phyloP scores from a whole-genome alignment of 1,284 basidiomycete genomes.

The Tetrapyrgos nigripes region DNA sequence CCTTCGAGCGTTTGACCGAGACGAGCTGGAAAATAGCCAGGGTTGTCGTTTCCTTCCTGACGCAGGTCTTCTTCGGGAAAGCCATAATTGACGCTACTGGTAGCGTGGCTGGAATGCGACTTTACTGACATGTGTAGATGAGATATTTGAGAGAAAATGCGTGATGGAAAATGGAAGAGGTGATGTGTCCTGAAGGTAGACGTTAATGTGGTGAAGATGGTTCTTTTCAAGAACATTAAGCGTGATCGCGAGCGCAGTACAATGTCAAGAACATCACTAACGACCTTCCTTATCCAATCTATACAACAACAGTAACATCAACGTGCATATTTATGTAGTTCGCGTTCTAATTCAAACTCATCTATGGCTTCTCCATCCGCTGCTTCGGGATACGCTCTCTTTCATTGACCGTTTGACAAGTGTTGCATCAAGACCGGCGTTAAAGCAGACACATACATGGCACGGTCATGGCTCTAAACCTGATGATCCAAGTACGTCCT shows the following conservation, averaged over 20 bases:
- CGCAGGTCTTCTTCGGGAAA: slow-evolving; percentile 14
- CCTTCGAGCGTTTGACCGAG: slow-evolving; percentile 2
- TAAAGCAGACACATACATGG: slow-evolving; percentile 27
- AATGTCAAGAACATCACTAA: too few species aligned
- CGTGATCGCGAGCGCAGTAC: too few species aligned
- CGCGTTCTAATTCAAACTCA: slow-evolving; percentile 22
- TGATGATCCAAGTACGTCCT: slow-evolving; percentile 12
- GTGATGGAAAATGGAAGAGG: not conserved
- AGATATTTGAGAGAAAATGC: not conserved
- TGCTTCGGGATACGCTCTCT: slow-evolving; percentile 7
- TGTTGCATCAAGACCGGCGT: slow-evolving; percentile 18
- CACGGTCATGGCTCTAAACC: slow-evolving; percentile 11
- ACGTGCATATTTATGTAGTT: slow-evolving; percentile 16
- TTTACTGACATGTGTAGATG: not conserved
- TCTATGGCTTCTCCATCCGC: slow-evolving; percentile 20
- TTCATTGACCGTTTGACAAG: slow-evolving; percentile 18
- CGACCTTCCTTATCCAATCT: slow-evolving; percentile 23
- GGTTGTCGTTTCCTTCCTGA: slow-evolving; percentile 1
- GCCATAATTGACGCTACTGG: not conserved
- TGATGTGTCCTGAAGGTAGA: too few species aligned
- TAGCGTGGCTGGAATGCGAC: not conserved
- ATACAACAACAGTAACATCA: slow-evolving; percentile 20
- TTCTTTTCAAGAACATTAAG: too few species aligned
- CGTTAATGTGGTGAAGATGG: too few species aligned
- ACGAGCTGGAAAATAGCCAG: slow-evolving; percentile 6